phyloP scores from a whole-genome alignment of 2,329 filamentous ascomycete genomes.

The Apiospora koreana region DNA sequence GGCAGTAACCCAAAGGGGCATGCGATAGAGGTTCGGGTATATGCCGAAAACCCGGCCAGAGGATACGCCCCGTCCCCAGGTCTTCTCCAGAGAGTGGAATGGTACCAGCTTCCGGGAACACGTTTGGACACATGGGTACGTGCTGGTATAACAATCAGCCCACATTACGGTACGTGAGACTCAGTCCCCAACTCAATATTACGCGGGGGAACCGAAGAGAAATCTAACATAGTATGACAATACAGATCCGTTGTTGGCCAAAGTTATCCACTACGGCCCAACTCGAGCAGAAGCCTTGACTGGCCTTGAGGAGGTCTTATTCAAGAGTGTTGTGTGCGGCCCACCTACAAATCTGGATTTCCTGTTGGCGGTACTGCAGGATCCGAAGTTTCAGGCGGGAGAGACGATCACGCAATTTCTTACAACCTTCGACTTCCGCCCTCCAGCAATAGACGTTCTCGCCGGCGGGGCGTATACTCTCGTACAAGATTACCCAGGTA shows the following conservation, averaged over 20 bases:
- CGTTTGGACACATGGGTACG: constrained; percentile 67
- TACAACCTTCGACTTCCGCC: constrained; percentile 47
- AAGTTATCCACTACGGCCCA: background rate
- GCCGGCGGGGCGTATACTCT: constrained; percentile 57
- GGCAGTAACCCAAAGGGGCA: constrained; percentile 26
- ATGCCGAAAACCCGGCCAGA: constrained; percentile 54
- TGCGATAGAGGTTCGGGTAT: constrained; percentile 42
- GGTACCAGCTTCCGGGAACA: constrained; percentile 47
- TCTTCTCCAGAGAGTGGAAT: constrained; percentile 56
- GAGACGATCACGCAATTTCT: constrained; percentile 60
- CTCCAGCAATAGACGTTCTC: constrained; percentile 56
- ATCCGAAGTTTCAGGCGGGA: constrained; percentile 45
- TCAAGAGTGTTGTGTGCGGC: background rate
- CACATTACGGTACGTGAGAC: constrained; percentile 48
- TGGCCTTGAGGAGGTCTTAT: background rate
- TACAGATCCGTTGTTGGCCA: background rate
- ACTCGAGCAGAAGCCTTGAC: background rate
- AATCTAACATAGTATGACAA: background rate
- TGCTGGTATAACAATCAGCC: constrained; percentile 56
- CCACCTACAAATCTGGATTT: background rate
- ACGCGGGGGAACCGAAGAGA: too few relatives aligned
- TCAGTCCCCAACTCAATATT: constrained; percentile 28
- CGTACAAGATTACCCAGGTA: constrained; percentile 59
- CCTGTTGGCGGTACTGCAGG: constrained; percentile 17
- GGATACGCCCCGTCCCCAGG: constrained; percentile 62